These are phyloP conservation scores for Leucosporidium yakuticum DNA, from an alignment of 768 basidiomycete genomes.

Conservation along the genomic window DNA sequence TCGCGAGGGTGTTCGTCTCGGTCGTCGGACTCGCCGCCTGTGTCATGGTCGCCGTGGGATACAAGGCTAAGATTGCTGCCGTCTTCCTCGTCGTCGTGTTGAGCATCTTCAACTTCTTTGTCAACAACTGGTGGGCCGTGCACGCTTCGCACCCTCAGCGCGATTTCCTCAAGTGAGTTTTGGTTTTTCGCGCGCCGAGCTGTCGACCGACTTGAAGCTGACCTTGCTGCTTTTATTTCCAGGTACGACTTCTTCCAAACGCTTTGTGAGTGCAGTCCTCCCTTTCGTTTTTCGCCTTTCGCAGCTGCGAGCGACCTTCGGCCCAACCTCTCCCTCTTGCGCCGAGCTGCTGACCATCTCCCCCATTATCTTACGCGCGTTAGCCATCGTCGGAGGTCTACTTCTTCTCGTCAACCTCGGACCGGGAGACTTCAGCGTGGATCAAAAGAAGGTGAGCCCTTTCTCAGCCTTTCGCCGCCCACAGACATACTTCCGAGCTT, in stretches of 20 bases:
- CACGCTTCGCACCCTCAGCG: conserved; percentile 87
- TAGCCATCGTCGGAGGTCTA: conserved; percentile 91
- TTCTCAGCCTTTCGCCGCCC: too few species aligned
- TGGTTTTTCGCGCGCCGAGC: neutral
- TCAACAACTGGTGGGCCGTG: conserved; percentile 96
- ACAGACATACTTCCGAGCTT: too few species aligned
- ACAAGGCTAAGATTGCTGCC: conserved; percentile 99
- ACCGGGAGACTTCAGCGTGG: conserved; percentile 92
- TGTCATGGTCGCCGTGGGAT: conserved; percentile 92
- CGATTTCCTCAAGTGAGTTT: conserved; percentile 88
- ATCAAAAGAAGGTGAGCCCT: conserved; percentile 61
- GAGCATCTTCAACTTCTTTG: conserved; percentile 70
- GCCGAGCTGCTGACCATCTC: conserved; percentile 1
- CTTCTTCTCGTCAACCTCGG: conserved; percentile 98
- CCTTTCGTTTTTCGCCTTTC: neutral
- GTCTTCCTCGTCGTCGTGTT: conserved; percentile 87
- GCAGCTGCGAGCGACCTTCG: too few species aligned
- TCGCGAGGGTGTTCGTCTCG: conserved; percentile 56
- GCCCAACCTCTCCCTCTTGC: neutral
- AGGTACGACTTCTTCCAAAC: conserved; percentile 99
- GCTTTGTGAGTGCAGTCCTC: conserved; percentile 53
- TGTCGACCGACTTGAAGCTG: conserved; percentile 28
- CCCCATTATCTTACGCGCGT: neutral
- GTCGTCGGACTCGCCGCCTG: conserved; percentile 87
- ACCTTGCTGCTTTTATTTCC: neutral